phyloP scores from a whole-genome alignment of 805 yeast genomes.

The Cyberlindnera euphorbiae region DNA sequence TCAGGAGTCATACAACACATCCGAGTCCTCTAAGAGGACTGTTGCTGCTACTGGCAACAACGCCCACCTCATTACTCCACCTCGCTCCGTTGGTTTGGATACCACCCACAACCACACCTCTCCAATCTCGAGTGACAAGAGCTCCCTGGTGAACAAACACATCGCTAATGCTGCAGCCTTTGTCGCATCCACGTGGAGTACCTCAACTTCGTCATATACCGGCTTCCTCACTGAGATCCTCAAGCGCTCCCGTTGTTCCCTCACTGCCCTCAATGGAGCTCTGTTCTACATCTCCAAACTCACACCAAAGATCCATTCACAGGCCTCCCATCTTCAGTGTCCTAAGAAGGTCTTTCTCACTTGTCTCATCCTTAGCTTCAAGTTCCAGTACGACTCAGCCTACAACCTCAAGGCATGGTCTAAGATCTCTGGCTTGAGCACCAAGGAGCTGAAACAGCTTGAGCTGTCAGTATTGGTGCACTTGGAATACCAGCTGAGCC shows the following conservation, averaged over 20 bases:
- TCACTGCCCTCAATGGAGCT: conserved; percentile 59
- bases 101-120: conserved; percentile 1
- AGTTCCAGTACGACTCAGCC: conserved; percentile 69
- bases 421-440: conserved; percentile 60
- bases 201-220: conserved; percentile 6
- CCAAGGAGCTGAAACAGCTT: conserved; percentile 42
- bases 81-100: conserved; percentile 5
- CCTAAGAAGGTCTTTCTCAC: conserved; percentile 66
- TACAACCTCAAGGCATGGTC: conserved; percentile 70
- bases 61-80: conserved; percentile 16
- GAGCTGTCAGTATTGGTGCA: conserved; percentile 51
- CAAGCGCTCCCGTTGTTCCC: conserved; percentile 52
- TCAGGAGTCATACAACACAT: conserved; percentile 5
- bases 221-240: conserved; percentile 36
- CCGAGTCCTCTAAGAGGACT: conserved; percentile 15
- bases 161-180: conserved; percentile 14
- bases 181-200: conserved; percentile 19
- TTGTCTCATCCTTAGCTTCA: conserved; percentile 65
- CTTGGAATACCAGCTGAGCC: conserved; percentile 53
- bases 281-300: conserved; percentile 58
- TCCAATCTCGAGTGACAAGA: conserved; percentile 1
- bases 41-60: background rate
- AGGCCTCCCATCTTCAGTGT: conserved; percentile 29
- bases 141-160: conserved; percentile 8
- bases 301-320: conserved; percentile 24